Base-by-base conservation (phyloP, 805 yeast genomes). In the Sungouiella thailandica region DNA sequence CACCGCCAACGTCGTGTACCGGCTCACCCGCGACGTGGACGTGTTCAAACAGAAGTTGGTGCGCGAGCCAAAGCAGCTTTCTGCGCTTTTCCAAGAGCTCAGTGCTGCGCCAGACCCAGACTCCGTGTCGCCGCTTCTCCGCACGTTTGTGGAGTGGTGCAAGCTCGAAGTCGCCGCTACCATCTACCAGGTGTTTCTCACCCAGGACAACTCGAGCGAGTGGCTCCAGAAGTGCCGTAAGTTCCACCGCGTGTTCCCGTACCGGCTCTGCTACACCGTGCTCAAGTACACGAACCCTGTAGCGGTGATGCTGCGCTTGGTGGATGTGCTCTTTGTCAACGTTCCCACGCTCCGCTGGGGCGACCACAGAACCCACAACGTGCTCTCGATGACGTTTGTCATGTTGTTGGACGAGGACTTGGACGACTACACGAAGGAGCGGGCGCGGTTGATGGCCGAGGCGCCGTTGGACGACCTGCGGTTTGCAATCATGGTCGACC, bases 211-310 rank as follows among this genome's bases (percentile, higher is more conserved):
- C 41, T 79, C 95, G 1, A 76, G 78, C 39, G 96, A 86, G 46
- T 65, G 84, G 46, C 79, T 82, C 47, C 69, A 73, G 9, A 87
- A 86, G 50, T 62, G 83, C 20, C 76, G 77, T 43, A 74, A 80
- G 37, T 60, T 93, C 25, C 96, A 90, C 59, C 61, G 70, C 20
- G 51, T 86, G 39, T 76, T 90, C 62, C 98, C 97, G 0, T 93
- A 90, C 55, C 62, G 72, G 2, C 53, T 90, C 23, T 75, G 89
- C 56, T 79, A 80, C 27, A 84, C 85, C 14, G 82, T 90, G 15
- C 58, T 93, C 50, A 73, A 78, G 50, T 77, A 82, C 39, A 86
- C 97, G 0, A 90, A 90, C 51, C 97, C 98, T 2, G 76, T 88
- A 60, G 75, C 81, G 26, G 78, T 90, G 17, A 77, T 86, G 63